phyloP scores from a whole-genome alignment of 2,329 filamentous ascomycete species.

The Apiospora phragmitis region DNA sequence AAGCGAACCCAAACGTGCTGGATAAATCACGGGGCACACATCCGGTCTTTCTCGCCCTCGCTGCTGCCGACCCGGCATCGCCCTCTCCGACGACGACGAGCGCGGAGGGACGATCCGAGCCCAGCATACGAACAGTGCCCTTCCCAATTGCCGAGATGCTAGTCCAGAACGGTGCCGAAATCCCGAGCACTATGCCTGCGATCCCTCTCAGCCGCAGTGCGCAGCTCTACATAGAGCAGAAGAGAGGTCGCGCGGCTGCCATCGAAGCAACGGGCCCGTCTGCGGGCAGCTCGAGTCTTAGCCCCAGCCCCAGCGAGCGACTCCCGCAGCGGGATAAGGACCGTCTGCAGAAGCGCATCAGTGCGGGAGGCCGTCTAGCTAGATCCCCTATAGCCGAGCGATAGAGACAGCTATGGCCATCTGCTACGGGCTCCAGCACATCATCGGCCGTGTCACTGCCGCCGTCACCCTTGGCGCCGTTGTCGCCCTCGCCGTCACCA shows the following conservation, averaged over 20 bases:
- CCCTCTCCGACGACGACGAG: slow-evolving; percentile 52
- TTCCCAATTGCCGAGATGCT: slow-evolving; percentile 92
- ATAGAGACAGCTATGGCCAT: slow-evolving; percentile 35
- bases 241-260: slow-evolving; percentile 50
- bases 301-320: slow-evolving; percentile 44
- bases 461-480: neutral
- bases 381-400: slow-evolving; percentile 62
- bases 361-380: slow-evolving; percentile 72
- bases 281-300: slow-evolving; percentile 48
- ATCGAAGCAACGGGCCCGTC: slow-evolving; percentile 43
- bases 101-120: slow-evolving; percentile 38
- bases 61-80: slow-evolving; percentile 85
- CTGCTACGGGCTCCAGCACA: slow-evolving; percentile 4
- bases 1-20: slow-evolving; percentile 81
- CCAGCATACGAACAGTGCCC: slow-evolving; percentile 57
- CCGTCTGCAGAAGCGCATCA: slow-evolving; percentile 76
- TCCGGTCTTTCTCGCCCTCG: slow-evolving; percentile 85
- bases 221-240: slow-evolving; percentile 83
- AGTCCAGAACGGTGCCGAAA: slow-evolving; percentile 89
- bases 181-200: slow-evolving; percentile 72
- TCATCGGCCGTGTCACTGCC: slow-evolving; percentile 16
- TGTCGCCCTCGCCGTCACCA: neutral
- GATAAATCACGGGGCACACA: slow-evolving; percentile 89
- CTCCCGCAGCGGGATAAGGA: slow-evolving; percentile 62
- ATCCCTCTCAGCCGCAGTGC: slow-evolving; percentile 83